These are phyloP conservation scores for Ogataea zsoltii DNA, from an alignment of 805 yeast genomes.

Conservation along the genomic window DNA sequence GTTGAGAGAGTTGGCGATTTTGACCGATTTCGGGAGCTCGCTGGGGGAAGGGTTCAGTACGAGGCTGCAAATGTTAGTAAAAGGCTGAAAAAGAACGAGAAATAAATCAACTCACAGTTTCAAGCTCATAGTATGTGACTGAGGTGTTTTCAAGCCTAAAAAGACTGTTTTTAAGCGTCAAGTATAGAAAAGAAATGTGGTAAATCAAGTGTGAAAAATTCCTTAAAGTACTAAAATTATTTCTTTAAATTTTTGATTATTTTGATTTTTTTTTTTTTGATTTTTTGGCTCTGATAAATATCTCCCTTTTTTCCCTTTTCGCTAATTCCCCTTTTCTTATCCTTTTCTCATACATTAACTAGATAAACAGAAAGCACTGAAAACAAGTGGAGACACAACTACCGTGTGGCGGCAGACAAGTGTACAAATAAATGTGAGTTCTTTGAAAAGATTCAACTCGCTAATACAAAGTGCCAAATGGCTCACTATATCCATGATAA, in stretches of 20 bases:
- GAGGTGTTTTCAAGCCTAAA: too few relatives aligned
- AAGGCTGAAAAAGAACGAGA: too few relatives aligned
- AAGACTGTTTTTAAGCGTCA: too few relatives aligned
- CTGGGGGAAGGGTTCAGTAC: slow-evolving; percentile 47
- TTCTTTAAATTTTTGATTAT: neutral
- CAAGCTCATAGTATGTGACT: neutral
- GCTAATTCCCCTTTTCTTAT: neutral
- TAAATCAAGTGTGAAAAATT: too few relatives aligned
- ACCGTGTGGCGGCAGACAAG: slow-evolving; percentile 1
- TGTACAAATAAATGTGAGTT: slow-evolving; percentile 1
- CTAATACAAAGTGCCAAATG: slow-evolving; percentile 38
- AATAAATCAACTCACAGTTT: slow-evolving; percentile 6
- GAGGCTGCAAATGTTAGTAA: slow-evolving; percentile 26
- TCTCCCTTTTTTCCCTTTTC: neutral
- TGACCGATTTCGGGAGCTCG: slow-evolving; percentile 43
- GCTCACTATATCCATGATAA: slow-evolving; percentile 31
- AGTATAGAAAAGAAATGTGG: too few relatives aligned
- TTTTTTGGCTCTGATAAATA: too few relatives aligned
- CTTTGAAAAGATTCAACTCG: neutral
- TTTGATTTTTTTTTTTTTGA: too few relatives aligned
- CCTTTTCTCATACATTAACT: neutral
- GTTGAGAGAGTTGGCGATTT: slow-evolving; percentile 49
- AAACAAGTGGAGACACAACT: neutral
- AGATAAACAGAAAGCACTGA: neutral
- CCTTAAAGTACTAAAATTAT: too few relatives aligned